Evolutionary conservation across 73 alveolate species (phyloP), one percentile per base, ranked within the genome.

Genomic region (Blepharisma stoltei): DNA sequence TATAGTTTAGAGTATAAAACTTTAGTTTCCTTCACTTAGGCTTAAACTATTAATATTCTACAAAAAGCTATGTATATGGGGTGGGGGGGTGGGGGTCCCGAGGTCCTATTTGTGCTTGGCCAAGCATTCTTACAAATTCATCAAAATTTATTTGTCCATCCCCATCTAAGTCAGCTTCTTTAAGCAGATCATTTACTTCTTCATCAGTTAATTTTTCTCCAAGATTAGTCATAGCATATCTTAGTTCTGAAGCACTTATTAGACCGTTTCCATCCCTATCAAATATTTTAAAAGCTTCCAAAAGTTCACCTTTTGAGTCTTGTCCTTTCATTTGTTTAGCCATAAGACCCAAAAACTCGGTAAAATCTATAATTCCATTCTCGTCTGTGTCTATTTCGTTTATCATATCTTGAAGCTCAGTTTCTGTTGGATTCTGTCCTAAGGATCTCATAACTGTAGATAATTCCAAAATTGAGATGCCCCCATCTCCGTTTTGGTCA

Each of bases 401-500:
- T 86, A 91, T 88, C 91, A 88, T 84, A 77, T 91, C 98, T 47
- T 90, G 95, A 77, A 93, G 87, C 80, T 93, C 97, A 67, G 91
- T 96, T 67, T 90, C 90, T 65, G 98, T 88, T 38, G 95, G 94
- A 87, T 90, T 90, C 79, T 90, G 97, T 55, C 96, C 98, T 18
- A 93, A 81, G 20, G 94, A 88, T 67, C 90, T 83, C 93, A 89
- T 83, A 65, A 89, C 88, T 41, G 89, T 89, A 25, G 91, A 94
- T 47, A 89, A 76, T 80, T 87, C 96, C 79, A 87, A 90, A 78
- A 94, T 88, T 78, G 96, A 82, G 75, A 93, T 93, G 86, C 89
- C 86, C 1, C 97, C 98, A 89, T 94, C 98, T 73, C 95, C 94
- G 79, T 94, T 97, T 83, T 88, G 86, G 83, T 94, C 98, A 94